Evolutionary conservation across 371 early-diverging fungal genomes (phyloP).

Genomic region (Capillidium rhysosporum): DNA sequence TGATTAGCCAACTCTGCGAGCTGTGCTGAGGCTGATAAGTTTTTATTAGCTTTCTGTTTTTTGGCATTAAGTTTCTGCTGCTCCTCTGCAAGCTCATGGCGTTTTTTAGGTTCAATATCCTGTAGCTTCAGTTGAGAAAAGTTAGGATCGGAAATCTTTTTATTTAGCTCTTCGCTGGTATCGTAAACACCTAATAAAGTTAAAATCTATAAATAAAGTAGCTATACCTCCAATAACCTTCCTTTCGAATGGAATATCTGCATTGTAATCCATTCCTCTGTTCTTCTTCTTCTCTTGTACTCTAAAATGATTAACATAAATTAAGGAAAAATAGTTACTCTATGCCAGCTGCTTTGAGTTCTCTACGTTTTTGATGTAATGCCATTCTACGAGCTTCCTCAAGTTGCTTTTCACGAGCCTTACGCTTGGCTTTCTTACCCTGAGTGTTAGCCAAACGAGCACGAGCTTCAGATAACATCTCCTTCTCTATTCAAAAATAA

Average conservation of each 20-base stretch:
- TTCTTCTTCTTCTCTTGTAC: constrained; percentile 35
- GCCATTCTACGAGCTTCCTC: constrained; percentile 88
- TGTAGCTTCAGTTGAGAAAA: constrained; percentile 31
- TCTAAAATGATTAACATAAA: not conserved
- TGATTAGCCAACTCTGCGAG: constrained; percentile 39
- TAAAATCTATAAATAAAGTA: no score
- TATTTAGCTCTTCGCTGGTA: constrained; percentile 59
- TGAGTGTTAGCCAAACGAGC: constrained; percentile 96
- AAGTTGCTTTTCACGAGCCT: constrained; percentile 90
- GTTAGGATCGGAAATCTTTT: constrained; percentile 25
- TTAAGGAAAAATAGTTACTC: constrained; percentile 10
- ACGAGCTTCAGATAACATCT: constrained; percentile 94
- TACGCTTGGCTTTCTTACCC: constrained; percentile 96
- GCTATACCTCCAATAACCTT: constrained; percentile 39
- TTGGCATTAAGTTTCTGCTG: constrained; percentile 56
- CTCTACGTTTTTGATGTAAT: constrained; percentile 78
- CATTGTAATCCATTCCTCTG: constrained; percentile 81
- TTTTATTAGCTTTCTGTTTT: constrained; percentile 35
- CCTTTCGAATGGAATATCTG: constrained; percentile 87
- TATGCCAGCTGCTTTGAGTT: constrained; percentile 92
- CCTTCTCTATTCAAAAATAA: constrained; percentile 46
- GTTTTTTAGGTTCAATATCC: constrained; percentile 61
- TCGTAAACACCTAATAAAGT: constrained; percentile 51
- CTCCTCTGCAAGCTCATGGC: constrained; percentile 44
- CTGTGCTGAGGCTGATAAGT: constrained; percentile 27